Percentiles rank a stretch among this genome's conserved stretches.
Evolutionary conservation across 1,284 basidiomycete species (phyloP).

Genomic region (Veloboletus limbatus): DNA sequence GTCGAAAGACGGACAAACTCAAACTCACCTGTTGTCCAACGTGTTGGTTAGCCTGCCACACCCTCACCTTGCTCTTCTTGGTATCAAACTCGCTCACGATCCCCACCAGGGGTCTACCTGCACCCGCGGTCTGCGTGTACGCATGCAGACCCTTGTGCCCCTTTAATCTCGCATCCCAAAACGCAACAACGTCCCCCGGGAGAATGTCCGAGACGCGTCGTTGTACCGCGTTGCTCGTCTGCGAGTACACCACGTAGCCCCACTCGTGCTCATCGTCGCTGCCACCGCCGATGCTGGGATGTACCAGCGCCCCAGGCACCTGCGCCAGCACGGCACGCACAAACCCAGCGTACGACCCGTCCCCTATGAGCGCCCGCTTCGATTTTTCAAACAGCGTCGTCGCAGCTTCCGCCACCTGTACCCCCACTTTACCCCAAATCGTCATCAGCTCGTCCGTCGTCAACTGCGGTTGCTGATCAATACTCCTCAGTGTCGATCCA

Average conservation of each 20-base stretch:
- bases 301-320: slow-evolving; percentile 50
- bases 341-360: slow-evolving; percentile 81
- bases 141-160: slow-evolving; percentile 81
- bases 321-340: slow-evolving; percentile 61
- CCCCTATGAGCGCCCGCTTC: slow-evolving; percentile 73
- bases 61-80: slow-evolving; percentile 82
- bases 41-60: slow-evolving; percentile 79
- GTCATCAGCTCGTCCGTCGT: slow-evolving; percentile 64
- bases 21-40: slow-evolving; percentile 67
- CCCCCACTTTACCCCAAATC: slow-evolving; percentile 72
- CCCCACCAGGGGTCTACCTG: slow-evolving; percentile 55
- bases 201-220: slow-evolving; percentile 76
- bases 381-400: slow-evolving; percentile 68
- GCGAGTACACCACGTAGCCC: slow-evolving; percentile 75
- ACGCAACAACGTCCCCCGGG: slow-evolving; percentile 79
- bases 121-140: slow-evolving; percentile 58
- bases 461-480: slow-evolving; percentile 36
- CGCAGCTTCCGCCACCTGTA: slow-evolving; percentile 70
- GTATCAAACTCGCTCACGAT: slow-evolving; percentile 79
- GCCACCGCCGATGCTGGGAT: too few relatives aligned
- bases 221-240: slow-evolving; percentile 65
- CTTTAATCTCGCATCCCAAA: slow-evolving; percentile 80
- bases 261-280: slow-evolving; percentile 44
- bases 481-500: slow-evolving; percentile 4
- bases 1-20: slow-evolving; percentile 34